A percentile compares a stretch with the other conserved stretches of the same genome.
These are phyloP conservation scores for Backusella australiensis DNA, from an alignment of 192 early-diverging fungal genomes.

Conservation along the genomic window DNA sequence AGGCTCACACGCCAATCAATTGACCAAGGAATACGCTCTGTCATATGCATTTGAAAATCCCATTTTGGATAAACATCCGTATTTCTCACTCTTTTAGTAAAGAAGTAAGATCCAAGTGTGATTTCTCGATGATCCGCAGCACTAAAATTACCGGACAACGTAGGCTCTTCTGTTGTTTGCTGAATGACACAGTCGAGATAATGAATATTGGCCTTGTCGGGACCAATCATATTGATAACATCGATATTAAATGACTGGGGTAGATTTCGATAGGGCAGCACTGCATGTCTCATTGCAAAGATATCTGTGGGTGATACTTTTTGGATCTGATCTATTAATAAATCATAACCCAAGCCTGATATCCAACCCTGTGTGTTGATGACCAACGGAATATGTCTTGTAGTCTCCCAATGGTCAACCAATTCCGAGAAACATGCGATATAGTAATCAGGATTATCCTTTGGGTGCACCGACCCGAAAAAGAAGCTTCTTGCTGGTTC, in stretches of 20 bases:
- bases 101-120: slow-evolving; percentile 69
- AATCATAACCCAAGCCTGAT: slow-evolving; percentile 84
- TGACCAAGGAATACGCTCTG: slow-evolving; percentile 53
- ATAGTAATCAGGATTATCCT: slow-evolving; percentile 83
- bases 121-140: slow-evolving; percentile 67
- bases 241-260: slow-evolving; percentile 41
- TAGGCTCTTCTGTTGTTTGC: not conserved
- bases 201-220: not conserved
- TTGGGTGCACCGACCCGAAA: slow-evolving; percentile 73
- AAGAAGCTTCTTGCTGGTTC: slow-evolving; percentile 68
- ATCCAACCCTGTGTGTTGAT: slow-evolving; percentile 97
- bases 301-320: slow-evolving; percentile 66
- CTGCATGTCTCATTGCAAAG: slow-evolving; percentile 52
- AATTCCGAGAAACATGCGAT: slow-evolving; percentile 64
- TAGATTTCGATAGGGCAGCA: slow-evolving; percentile 35
- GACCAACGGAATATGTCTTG: slow-evolving; percentile 71
- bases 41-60: slow-evolving; percentile 53
- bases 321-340: slow-evolving; percentile 68
- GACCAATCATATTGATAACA: not conserved
- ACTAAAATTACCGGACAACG: slow-evolving; percentile 39
- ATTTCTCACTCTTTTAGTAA: slow-evolving; percentile 26
- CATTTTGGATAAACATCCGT: slow-evolving; percentile 34
- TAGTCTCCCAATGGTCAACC: slow-evolving; percentile 51
- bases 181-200: not conserved
- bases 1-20: slow-evolving; percentile 56